These are phyloP conservation scores for Drechslerella coelobrocha DNA, from an alignment of 2,329 filamentous ascomycete species.

Conservation along the genomic window DNA sequence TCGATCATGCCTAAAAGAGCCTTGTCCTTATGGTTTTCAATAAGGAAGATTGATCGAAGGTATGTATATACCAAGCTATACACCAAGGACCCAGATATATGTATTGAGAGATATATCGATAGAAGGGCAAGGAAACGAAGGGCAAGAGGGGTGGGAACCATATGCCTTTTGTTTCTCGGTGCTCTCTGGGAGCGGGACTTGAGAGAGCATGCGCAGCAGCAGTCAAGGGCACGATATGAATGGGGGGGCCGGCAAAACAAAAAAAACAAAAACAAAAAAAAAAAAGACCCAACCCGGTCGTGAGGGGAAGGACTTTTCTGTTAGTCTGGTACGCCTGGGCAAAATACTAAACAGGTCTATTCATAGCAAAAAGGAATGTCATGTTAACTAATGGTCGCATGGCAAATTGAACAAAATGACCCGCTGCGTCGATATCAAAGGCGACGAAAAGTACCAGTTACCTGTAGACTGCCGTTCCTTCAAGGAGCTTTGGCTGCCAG, in stretches of 20 bases:
- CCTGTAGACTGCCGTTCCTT: conserved; percentile 29
- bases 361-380: conserved; percentile 50
- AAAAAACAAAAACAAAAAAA: conserved; percentile 31
- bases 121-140: conserved; percentile 37
- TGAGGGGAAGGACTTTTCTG: conserved; percentile 38
- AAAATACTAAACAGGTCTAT: conserved; percentile 38
- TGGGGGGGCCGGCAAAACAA: conserved; percentile 44
- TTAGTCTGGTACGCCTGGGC: conserved; percentile 42
- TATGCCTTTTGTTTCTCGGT: conserved; percentile 48
- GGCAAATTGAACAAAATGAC: conserved; percentile 34
- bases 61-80: background rate
- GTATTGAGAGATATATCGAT: conserved; percentile 37
- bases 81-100: conserved; percentile 2
- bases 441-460: conserved; percentile 33
- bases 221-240: conserved; percentile 16
- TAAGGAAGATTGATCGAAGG: background rate
- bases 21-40: conserved; percentile 3
- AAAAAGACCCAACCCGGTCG: conserved; percentile 20
- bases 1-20: conserved; percentile 26
- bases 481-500: conserved; percentile 38
- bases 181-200: conserved; percentile 30
- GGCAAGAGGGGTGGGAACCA: conserved; percentile 49
- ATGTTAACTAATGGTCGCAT: conserved; percentile 37
- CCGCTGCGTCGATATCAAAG: conserved; percentile 33
- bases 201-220: conserved; percentile 46